Evolutionary conservation across 768 basidiomycete species (phyloP), one percentile per base, ranked within the genome.

Genomic region (Mycena rebaudengoi): DNA sequence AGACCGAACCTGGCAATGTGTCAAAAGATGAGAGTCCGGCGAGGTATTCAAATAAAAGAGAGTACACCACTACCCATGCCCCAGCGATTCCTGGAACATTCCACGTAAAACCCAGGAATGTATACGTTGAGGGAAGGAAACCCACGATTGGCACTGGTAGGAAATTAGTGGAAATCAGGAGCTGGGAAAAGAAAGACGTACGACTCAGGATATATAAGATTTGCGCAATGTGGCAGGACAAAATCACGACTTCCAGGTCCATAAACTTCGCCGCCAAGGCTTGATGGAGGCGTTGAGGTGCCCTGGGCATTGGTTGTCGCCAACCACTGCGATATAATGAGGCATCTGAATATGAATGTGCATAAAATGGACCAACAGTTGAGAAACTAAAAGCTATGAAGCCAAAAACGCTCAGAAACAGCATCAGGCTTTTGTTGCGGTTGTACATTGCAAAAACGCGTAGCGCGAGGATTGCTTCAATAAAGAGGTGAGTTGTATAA

Each of bases 391-490:
- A 39, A 13, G 40, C 21, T 3, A 29, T 28, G n/a, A 26, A 26
- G 41, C 26, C 14, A 2, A 55, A 32, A 7, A 44, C 44, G 25
- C 44, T 43, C 28, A 55, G 37, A n/a, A n/a, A n/a, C n/a, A n/a
- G n/a, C n/a, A n/a, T n/a, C 20, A 55, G 30, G 13, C 40, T 25
- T n/a, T 28, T 55, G 20, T 55, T 13, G 12, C 41, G 28, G 8
- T 41, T 29, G 18, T 55, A 55, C 53, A 55, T 26, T n/a, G 53
- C 53, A 21, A 43, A 55, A 23, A 55, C 53, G 7, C 53, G 53
- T 4, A 55, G 18, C 4, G 53, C 41, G 39, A 55, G 53, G 25
- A 55, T 55, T 29, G 44, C 53, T 55, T 28, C n/a, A 20, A 12
- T 29, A 13, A 21, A 28, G 16, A 26, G 39, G 18, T 52, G 23